Evolutionary conservation across 441 rosid genomes (phyloP), one percentile per base, ranked within the genome.

Genomic region (Erodium chrysanthum): DNA sequence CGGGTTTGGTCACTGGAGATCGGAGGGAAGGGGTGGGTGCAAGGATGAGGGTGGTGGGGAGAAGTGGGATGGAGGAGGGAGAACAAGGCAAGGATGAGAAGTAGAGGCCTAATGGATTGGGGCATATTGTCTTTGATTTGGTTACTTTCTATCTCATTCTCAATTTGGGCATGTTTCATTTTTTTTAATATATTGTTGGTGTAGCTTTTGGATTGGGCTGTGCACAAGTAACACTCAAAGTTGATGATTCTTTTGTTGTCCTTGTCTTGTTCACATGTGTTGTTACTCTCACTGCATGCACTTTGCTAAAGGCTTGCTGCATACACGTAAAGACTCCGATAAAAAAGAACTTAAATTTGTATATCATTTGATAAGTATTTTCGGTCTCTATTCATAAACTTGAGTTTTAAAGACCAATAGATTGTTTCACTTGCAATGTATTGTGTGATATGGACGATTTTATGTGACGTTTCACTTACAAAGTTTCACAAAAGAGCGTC

Each of bases 161-260:
- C 56, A 48, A 48, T 48, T 5, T 48, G 17, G 17, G 17, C 0
- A 0, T 35, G 40, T 37, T 7, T 37, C 10, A 37, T 37, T 37
- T 37, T 37, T 37, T 37, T 44, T 10, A 44, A 2, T 44, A 14
- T 44, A 3, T 15, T 48, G 18, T 48, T 48, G 1, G 18, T 48
- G 56, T 15, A 14, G 5, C 56, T 48, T 48, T 48, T n/a, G 5
- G 56, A n/a, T 1, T 25, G 56, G 56, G 56, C n/a, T 48, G 20
- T n/a, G 56, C n/a, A 48, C 56, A 48, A 48, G 56, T 48, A 48
- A 5, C 56, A 48, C 56, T 48, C 56, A 48, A 48, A 48, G 56
- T 48, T 48, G 56, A 14, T 48, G 4, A n/a, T n/a, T 48, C 20
- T n/a, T 15, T 12, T 12, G 4, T 46, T 15, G 17, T 48, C 18